phyloP scores from a whole-genome alignment of 805 yeast genomes.

The Zygosaccharomyces bisporus region DNA sequence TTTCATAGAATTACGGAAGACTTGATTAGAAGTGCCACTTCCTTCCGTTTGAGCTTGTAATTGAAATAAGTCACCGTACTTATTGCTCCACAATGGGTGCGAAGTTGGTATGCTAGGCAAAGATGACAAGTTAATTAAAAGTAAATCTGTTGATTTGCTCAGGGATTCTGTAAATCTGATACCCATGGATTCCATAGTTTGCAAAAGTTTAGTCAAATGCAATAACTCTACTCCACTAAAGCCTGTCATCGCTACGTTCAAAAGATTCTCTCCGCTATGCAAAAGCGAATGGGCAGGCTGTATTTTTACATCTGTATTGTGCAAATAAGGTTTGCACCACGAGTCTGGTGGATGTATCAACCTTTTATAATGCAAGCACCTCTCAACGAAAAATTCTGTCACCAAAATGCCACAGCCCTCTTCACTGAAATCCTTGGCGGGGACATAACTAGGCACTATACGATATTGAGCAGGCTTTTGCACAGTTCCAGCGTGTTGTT shows the following conservation, averaged over 20 bases:
- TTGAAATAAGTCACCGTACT: slow-evolving; percentile 29
- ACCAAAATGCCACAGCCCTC: slow-evolving; percentile 35
- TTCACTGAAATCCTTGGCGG: slow-evolving; percentile 9
- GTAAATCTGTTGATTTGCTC: slow-evolving; percentile 31
- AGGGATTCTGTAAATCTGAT: slow-evolving; percentile 26
- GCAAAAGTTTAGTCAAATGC: slow-evolving; percentile 63
- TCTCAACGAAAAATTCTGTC: slow-evolving; percentile 80
- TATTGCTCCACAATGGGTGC: slow-evolving; percentile 31
- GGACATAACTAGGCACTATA: slow-evolving; percentile 26
- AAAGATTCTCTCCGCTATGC: slow-evolving; percentile 22
- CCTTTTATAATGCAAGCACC: slow-evolving; percentile 57
- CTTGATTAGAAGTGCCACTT: slow-evolving; percentile 19
- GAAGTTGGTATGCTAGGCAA: slow-evolving; percentile 26
- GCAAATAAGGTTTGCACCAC: slow-evolving; percentile 58
- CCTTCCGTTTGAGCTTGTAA: slow-evolving; percentile 11
- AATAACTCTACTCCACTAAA: slow-evolving; percentile 72
- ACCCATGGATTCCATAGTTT: slow-evolving; percentile 42
- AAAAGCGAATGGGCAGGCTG: slow-evolving; percentile 25
- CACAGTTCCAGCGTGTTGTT: slow-evolving; percentile 26
- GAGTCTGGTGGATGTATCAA: slow-evolving; percentile 44
- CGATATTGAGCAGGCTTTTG: slow-evolving; percentile 11
- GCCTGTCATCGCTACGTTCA: slow-evolving; percentile 58
- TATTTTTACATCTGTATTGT: slow-evolving; percentile 28
- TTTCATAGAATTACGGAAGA: slow-evolving; percentile 34
- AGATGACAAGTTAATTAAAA: slow-evolving; percentile 31